Percentiles rank a stretch among this genome's conserved stretches.
Evolutionary conservation across 1,284 basidiomycete species (phyloP).

Genomic region (Paramarasmius palmivorus): DNA sequence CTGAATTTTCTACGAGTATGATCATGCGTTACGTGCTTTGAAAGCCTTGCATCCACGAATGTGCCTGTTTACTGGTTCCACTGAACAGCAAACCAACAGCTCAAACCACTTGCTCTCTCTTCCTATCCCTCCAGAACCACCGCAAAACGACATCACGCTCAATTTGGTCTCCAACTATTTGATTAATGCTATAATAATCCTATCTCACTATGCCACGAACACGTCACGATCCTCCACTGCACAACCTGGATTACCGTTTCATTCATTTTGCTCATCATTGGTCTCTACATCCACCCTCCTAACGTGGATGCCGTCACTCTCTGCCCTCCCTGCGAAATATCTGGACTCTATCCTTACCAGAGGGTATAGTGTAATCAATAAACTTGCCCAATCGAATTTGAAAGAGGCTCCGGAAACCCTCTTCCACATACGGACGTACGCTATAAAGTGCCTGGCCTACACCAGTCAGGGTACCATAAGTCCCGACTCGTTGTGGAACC

Average conservation of each 20-base stretch:
- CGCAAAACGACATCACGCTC: slow-evolving; percentile 42
- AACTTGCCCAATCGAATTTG: slow-evolving; percentile 33
- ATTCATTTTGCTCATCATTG: slow-evolving; percentile 37
- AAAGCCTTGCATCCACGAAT: slow-evolving; percentile 47
- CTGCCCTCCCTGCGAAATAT: slow-evolving; percentile 48
- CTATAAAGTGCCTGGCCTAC: slow-evolving; percentile 44
- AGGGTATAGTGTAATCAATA: slow-evolving; percentile 54
- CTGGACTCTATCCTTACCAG: slow-evolving; percentile 58
- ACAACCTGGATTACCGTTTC: slow-evolving; percentile 19
- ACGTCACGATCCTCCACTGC: slow-evolving; percentile 20
- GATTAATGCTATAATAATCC: slow-evolving; percentile 46
- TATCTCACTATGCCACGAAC: slow-evolving; percentile 28
- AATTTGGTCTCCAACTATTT: slow-evolving; percentile 61
- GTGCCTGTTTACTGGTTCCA: slow-evolving; percentile 23
- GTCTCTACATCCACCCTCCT: slow-evolving; percentile 39
- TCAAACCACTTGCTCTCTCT: slow-evolving; percentile 43
- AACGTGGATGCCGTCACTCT: slow-evolving; percentile 50
- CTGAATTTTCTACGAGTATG: slow-evolving; percentile 39
- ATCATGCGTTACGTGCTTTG: slow-evolving; percentile 45
- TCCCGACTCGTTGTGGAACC: slow-evolving; percentile 62
- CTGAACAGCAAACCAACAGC: not conserved
- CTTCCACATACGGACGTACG: slow-evolving; percentile 52
- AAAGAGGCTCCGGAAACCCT: slow-evolving; percentile 25
- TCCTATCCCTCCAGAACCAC: slow-evolving; percentile 34
- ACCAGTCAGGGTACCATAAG: slow-evolving; percentile 43